A percentile compares a stretch with the other conserved stretches of the same genome.
Evolutionary conservation across 495 filamentous ascomycete species (phyloP).

Genomic region (Astrothelium macrocarpum): DNA sequence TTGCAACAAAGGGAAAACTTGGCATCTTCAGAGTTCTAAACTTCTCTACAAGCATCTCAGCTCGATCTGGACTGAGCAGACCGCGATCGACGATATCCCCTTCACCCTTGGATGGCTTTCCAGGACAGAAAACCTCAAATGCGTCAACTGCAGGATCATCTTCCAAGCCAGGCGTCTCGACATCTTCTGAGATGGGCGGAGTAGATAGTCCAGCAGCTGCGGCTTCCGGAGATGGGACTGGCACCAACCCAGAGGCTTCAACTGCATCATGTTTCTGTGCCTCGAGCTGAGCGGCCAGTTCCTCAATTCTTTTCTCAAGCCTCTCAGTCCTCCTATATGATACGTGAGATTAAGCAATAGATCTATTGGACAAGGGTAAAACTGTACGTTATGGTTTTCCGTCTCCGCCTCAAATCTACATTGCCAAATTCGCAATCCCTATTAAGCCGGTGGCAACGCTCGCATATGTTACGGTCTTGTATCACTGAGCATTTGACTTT

Average conservation of each 20-base stretch:
- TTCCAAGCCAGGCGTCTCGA: neutral
- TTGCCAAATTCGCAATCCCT: conserved; percentile 2
- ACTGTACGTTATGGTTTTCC: neutral
- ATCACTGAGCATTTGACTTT: conserved; percentile 5
- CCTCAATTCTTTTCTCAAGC: neutral
- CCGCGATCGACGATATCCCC: neutral
- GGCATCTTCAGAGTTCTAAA: conserved; percentile 12
- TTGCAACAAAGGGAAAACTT: conserved; percentile 35
- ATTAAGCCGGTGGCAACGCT: neutral
- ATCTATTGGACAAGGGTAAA: neutral
- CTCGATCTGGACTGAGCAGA: neutral
- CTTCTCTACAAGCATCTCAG: neutral
- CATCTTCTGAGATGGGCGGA: neutral
- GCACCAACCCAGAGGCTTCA: neutral
- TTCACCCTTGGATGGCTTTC: neutral
- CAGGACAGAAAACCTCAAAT: neutral
- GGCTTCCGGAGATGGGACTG: neutral
- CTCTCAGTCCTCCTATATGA: neutral
- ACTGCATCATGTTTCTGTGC: neutral
- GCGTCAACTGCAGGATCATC: neutral
- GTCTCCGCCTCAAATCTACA: conserved; percentile 1
- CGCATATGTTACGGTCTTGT: neutral
- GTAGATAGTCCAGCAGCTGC: neutral
- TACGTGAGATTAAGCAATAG: neutral
- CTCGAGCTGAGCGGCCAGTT: neutral